A percentile compares a stretch with the other conserved stretches of the same genome.
Evolutionary conservation across 345 rosid genomes (phyloP).

Genomic region (Trapa bicornis): DNA sequence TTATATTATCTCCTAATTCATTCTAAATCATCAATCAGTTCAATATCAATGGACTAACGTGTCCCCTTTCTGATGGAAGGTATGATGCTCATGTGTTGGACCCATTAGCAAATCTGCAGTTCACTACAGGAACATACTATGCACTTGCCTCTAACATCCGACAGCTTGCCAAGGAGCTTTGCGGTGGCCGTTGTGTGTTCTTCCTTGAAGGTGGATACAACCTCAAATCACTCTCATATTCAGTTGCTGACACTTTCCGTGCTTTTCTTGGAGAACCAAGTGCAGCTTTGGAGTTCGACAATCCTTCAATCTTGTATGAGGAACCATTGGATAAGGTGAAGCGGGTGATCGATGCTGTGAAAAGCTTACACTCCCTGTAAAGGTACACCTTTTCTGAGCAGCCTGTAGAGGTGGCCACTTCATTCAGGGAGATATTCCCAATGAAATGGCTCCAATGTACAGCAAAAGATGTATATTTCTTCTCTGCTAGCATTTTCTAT

Average conservation of each 20-base stretch:
- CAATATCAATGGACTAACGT: not conserved
- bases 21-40: not conserved
- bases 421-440: too few species aligned
- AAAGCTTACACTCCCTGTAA: constrained; percentile 64
- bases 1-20: not conserved
- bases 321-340: constrained; percentile 62
- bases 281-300: constrained; percentile 60
- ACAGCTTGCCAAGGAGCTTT: constrained; percentile 68
- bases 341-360: constrained; percentile 57
- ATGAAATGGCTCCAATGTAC: not conserved
- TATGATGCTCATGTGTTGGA: constrained; percentile 87
- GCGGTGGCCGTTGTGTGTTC: constrained; percentile 78
- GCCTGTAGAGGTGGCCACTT: not conserved
- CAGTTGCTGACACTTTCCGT: constrained; percentile 74
- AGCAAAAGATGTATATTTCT: not conserved
- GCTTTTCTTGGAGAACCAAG: constrained; percentile 79
- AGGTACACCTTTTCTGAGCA: not conserved
- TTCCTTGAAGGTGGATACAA: constrained; percentile 96
- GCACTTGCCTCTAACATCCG: constrained; percentile 58
- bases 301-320: constrained; percentile 71
- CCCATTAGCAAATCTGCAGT: constrained; percentile 73
- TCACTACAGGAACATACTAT: constrained; percentile 79
- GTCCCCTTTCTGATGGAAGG: constrained; percentile 18
- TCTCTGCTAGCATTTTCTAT: not conserved
- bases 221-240: constrained; percentile 69